A percentile compares a stretch with the other conserved stretches of the same genome.
Conservation (phyloP, 2,329 filamentous ascomycete genomes). For the Colletotrichum gigasporum region DNA sequence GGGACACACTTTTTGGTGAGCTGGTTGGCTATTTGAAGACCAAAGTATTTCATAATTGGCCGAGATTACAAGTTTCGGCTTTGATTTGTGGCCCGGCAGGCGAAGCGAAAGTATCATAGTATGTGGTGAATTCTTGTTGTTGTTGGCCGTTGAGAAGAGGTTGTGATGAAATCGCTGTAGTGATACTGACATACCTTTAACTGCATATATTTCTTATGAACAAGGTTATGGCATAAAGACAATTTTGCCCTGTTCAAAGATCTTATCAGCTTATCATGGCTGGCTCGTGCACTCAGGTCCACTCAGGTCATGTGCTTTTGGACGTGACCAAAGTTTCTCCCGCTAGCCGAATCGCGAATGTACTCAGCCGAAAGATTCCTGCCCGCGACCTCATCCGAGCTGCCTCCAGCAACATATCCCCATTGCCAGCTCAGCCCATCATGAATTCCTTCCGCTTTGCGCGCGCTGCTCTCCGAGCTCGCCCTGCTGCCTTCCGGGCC, state of each 20-base stretch:
- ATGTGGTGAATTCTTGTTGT: neutral
- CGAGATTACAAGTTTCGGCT: too few relatives aligned
- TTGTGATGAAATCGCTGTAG: neutral
- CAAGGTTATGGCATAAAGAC: neutral
- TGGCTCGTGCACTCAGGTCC: slow-evolving; percentile 18
- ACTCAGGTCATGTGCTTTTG: slow-evolving; percentile 42
- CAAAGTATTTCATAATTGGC: too few relatives aligned
- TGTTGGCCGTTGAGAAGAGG: neutral
- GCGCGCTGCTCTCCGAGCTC: slow-evolving; percentile 86
- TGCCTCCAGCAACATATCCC: slow-evolving; percentile 56
- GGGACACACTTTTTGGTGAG: too few relatives aligned
- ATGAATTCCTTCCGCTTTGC: slow-evolving; percentile 97
- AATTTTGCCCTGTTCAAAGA: neutral
- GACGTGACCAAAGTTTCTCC: slow-evolving; percentile 45
- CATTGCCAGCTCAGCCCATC: slow-evolving; percentile 63
- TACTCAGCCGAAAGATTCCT: slow-evolving; percentile 58
- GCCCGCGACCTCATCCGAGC: slow-evolving; percentile 52
- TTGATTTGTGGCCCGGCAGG: too few relatives aligned
- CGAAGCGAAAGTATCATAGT: too few relatives aligned
- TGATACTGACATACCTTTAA: neutral
- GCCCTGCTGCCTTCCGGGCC: slow-evolving; percentile 78
- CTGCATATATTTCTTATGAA: neutral
- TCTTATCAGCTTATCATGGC: neutral
- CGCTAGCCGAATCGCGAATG: slow-evolving; percentile 50
- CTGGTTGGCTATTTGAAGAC: too few relatives aligned